These are phyloP conservation scores for Davidsoniella virescens DNA, from an alignment of 2,329 filamentous ascomycete species.

Conservation along the genomic window DNA sequence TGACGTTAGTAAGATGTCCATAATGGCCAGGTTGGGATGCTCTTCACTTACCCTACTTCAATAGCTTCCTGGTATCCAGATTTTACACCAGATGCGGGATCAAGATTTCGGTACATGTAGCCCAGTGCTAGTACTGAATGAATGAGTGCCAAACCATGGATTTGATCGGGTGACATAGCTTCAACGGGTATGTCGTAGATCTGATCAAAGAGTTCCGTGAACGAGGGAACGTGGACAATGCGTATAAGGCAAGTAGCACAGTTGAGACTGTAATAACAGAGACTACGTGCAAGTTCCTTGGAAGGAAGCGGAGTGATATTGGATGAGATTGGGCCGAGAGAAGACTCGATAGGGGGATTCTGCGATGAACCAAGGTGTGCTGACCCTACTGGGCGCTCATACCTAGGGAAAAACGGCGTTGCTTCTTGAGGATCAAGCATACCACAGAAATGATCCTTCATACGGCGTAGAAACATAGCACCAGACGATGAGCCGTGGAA, in stretches of 20 bases:
- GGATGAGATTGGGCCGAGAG: conserved; percentile 33
- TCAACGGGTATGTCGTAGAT: conserved; percentile 57
- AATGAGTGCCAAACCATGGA: conserved; percentile 51
- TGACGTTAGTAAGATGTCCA: background rate
- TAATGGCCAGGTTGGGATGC: background rate
- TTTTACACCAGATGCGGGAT: conserved; percentile 32
- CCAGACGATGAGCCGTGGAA: conserved; percentile 91
- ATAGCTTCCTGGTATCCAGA: conserved; percentile 33
- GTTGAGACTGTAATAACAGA: conserved; percentile 40
- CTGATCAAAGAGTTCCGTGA: conserved; percentile 59
- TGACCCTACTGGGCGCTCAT: conserved; percentile 32
- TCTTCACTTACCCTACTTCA: conserved; percentile 37
- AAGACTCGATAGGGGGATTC: conserved; percentile 29
- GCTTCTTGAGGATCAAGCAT: conserved; percentile 50
- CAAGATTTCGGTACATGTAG: conserved; percentile 50
- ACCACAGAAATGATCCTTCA: conserved; percentile 75
- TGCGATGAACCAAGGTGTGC: conserved; percentile 52
- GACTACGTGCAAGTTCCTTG: conserved; percentile 34
- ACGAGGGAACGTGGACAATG: conserved; percentile 67
- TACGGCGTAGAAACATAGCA: conserved; percentile 68
- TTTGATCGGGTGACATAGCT: conserved; percentile 46
- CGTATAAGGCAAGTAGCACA: conserved; percentile 44
- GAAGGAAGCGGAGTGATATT: conserved; percentile 54
- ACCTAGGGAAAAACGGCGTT: conserved; percentile 39
- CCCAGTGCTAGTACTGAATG: conserved; percentile 57